phyloP scores from a whole-genome alignment of 805 yeast species.

The Zygosaccharomyces rouxii region DNA sequence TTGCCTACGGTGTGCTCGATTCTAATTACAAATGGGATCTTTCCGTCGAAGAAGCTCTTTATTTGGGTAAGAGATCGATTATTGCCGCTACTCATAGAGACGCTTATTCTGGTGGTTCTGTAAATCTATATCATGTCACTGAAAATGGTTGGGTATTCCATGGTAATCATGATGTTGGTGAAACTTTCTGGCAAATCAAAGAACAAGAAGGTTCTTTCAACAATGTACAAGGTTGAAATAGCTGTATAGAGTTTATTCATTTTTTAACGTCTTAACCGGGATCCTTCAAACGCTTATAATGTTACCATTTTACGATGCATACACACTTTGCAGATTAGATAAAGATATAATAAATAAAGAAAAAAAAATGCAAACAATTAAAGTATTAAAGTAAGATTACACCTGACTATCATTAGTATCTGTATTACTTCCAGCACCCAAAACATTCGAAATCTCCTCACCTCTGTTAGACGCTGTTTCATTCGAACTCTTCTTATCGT shows the following conservation, averaged over 20 bases:
- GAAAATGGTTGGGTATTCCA: constrained; percentile 94
- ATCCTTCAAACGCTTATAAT: background rate
- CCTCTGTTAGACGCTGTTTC: background rate
- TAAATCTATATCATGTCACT: constrained; percentile 87
- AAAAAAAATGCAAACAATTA: constrained; percentile 4
- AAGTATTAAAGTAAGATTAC: constrained; percentile 15
- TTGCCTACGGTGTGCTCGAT: constrained; percentile 97
- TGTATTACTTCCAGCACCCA: constrained; percentile 7
- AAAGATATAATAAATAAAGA: background rate
- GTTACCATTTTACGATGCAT: background rate
- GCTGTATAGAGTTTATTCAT: background rate
- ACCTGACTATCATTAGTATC: constrained; percentile 30
- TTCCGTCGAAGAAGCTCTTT: constrained; percentile 87
- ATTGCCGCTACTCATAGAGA: constrained; percentile 98
- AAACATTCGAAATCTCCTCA: background rate
- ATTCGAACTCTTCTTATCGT: background rate
- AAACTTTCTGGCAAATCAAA: constrained; percentile 86
- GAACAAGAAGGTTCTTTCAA: constrained; percentile 85
- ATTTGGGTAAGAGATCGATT: constrained; percentile 90
- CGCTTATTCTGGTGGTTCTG: constrained; percentile 96
- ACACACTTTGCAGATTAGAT: background rate
- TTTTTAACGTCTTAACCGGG: background rate
- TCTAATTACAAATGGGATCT: constrained; percentile 90
- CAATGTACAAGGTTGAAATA: constrained; percentile 49
- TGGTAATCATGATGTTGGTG: constrained; percentile 91